phyloP scores from a whole-genome alignment of 768 basidiomycete genomes.

The Rhodotorula toruloides region DNA sequence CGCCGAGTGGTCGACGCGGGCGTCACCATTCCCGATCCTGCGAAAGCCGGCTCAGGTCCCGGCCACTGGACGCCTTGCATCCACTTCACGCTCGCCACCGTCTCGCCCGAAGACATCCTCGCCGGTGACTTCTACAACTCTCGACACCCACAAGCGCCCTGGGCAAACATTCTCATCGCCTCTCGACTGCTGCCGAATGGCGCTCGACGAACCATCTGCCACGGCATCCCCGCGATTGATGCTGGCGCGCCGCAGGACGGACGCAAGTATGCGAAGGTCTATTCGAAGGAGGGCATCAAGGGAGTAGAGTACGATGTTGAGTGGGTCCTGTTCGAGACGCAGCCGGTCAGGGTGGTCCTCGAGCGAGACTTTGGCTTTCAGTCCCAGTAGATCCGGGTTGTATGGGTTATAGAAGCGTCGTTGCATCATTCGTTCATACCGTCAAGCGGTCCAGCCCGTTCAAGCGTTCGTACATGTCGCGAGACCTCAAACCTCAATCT shows the following conservation, averaged over 20 bases:
- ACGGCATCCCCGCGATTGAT: conserved; percentile 26
- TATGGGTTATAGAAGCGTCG: too few relatives aligned
- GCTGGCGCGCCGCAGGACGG: conserved; percentile 16
- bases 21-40: conserved; percentile 1
- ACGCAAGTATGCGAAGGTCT: conserved; percentile 25
- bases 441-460: background rate
- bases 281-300: conserved; percentile 30
- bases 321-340: conserved; percentile 25
- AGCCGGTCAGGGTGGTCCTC: conserved; percentile 9
- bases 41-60: conserved; percentile 9
- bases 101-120: conserved; percentile 10
- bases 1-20: background rate
- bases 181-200: conserved; percentile 27
- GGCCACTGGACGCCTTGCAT: conserved; percentile 21
- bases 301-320: conserved; percentile 23
- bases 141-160: conserved; percentile 3
- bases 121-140: background rate
- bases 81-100: conserved; percentile 13
- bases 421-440: background rate
- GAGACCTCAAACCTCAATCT: conserved; percentile 2
- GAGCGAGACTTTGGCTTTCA: conserved; percentile 19
- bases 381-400: background rate
- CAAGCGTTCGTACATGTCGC: background rate
- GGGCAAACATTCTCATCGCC: conserved; percentile 8
- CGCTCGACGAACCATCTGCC: conserved; percentile 17